A percentile compares a stretch with the other conserved stretches of the same genome.
phyloP scores from a whole-genome alignment of 2,329 filamentous ascomycete genomes.

The Penicillium hordei region DNA sequence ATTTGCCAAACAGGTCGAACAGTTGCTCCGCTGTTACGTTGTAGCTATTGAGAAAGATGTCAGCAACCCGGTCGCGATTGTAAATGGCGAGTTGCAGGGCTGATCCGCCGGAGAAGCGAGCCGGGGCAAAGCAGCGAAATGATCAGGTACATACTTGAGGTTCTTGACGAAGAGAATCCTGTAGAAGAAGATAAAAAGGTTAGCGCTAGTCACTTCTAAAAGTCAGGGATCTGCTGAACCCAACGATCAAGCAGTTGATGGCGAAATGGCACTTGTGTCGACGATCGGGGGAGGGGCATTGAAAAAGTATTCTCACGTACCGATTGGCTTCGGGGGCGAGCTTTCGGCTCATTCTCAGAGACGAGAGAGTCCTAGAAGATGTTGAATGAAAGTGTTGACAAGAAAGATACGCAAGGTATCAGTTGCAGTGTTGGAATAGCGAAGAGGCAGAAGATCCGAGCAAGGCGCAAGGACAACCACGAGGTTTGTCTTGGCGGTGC shows the following conservation, averaged over 20 bases:
- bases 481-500: conserved; percentile 29
- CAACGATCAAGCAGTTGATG: conserved; percentile 1
- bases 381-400: conserved; percentile 19
- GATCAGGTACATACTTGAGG: conserved; percentile 69
- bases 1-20: conserved; percentile 98
- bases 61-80: conserved; percentile 6
- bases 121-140: conserved; percentile 6
- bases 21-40: conserved; percentile 98
- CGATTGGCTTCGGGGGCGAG: conserved; percentile 99
- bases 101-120: background rate
- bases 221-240: background rate
- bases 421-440: conserved; percentile 20
- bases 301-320: conserved; percentile 55
- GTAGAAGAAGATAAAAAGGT: conserved; percentile 11
- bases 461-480: conserved; percentile 29
- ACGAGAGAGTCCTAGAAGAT: conserved; percentile 19
- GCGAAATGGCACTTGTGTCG: conserved; percentile 16
- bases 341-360: conserved; percentile 59
- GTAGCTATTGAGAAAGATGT: conserved; percentile 63
- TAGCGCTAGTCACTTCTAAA: conserved; percentile 5
- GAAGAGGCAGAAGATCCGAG: conserved; percentile 22
- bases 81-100: background rate
- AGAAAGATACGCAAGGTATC: conserved; percentile 31
- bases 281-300: conserved; percentile 29
- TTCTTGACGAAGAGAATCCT: conserved; percentile 99